phyloP scores from a whole-genome alignment of 208 protist species.

The Trypanosoma caninum region DNA sequence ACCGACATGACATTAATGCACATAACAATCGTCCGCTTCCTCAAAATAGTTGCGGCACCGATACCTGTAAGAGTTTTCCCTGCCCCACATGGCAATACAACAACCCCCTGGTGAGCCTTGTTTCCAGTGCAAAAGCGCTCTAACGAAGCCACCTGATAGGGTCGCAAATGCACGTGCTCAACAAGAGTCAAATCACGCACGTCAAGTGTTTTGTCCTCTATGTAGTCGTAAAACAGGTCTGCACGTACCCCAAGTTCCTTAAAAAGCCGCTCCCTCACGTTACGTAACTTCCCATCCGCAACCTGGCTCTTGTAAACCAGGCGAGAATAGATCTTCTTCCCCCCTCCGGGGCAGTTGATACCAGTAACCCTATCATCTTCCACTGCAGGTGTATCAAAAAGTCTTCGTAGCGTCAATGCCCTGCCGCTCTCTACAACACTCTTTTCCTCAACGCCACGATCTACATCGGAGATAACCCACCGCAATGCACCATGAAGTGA shows the following conservation, averaged over 20 bases:
- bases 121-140: slow-evolving; percentile 77
- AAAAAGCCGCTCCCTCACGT: slow-evolving; percentile 75
- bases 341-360: background rate
- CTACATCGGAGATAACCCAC: slow-evolving; percentile 83
- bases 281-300: slow-evolving; percentile 54
- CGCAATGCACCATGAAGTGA: slow-evolving; percentile 56
- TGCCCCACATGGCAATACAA: slow-evolving; percentile 99
- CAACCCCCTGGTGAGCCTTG: slow-evolving; percentile 94
- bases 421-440: slow-evolving; percentile 26
- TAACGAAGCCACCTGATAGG: slow-evolving; percentile 83
- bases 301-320: slow-evolving; percentile 85
- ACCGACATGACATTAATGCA: slow-evolving; percentile 96
- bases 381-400: slow-evolving; percentile 24
- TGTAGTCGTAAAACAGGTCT: slow-evolving; percentile 87
- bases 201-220: slow-evolving; percentile 60
- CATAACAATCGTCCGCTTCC: slow-evolving; percentile 94
- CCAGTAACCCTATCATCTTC: background rate
- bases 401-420: slow-evolving; percentile 12
- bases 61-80: slow-evolving; percentile 99
- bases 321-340: slow-evolving; percentile 11
- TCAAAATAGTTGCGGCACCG: slow-evolving; percentile 91
- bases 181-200: slow-evolving; percentile 55
- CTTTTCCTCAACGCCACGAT: slow-evolving; percentile 45
- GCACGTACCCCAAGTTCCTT: slow-evolving; percentile 67
- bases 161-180: slow-evolving; percentile 65